Percentiles rank a stretch among this genome's conserved stretches.
phyloP scores from a whole-genome alignment of 495 filamentous ascomycete species.

The Penicillium turbatum region DNA sequence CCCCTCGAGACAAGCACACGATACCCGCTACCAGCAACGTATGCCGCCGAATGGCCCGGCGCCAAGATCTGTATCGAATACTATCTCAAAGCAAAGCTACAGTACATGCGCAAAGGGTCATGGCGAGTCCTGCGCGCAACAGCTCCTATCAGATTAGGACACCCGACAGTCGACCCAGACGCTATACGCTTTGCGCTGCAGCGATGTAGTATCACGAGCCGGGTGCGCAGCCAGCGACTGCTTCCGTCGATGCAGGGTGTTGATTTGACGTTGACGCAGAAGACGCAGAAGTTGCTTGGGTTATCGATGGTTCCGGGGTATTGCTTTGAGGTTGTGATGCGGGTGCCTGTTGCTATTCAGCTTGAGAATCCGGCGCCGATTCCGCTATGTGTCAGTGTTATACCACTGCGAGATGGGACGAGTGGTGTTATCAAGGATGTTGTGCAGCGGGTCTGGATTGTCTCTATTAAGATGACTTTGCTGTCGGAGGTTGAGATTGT shows the following conservation, averaged over 20 bases:
- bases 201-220: background rate
- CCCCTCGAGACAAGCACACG: background rate
- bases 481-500: background rate
- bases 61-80: background rate
- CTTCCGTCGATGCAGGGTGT: background rate
- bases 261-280: background rate
- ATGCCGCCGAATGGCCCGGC: background rate
- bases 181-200: background rate
- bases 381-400: background rate
- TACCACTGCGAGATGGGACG: background rate
- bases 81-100: slow-evolving; percentile 1
- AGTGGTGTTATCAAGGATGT: background rate
- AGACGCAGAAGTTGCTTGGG: background rate
- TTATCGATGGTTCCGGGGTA: background rate
- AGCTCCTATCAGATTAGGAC: background rate
- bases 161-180: background rate
- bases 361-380: background rate
- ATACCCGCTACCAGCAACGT: background rate
- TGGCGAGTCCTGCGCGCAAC: background rate
- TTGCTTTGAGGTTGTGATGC: background rate
- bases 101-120: background rate
- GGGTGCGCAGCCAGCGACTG: background rate
- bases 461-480: background rate
- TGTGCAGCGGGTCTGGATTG: background rate
- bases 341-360: background rate